A percentile compares a stretch with the other conserved stretches of the same genome.
Evolutionary conservation across 176 grass and related monocot species (phyloP).

Genomic region (Tillandsia fasciculata): DNA sequence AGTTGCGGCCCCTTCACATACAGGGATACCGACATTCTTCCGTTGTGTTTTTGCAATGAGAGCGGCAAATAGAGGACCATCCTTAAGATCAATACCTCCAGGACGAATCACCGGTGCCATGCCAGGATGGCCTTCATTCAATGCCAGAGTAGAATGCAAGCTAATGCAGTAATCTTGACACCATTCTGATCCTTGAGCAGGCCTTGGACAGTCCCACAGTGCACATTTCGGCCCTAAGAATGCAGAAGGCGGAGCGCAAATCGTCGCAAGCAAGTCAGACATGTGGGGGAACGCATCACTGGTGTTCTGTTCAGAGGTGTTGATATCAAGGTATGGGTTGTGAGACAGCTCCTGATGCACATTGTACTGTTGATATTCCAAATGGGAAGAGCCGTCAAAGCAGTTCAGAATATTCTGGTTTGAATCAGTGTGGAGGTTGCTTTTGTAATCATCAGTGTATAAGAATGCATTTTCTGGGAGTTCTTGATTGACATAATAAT

Average conservation of each 20-base stretch:
- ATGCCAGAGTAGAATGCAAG: constrained; percentile 65
- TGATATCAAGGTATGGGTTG: constrained; percentile 40
- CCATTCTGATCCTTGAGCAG: constrained; percentile 48
- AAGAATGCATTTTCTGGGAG: constrained; percentile 57
- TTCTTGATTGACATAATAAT: constrained; percentile 77
- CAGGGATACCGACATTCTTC: constrained; percentile 85
- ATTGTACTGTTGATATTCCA: constrained; percentile 68
- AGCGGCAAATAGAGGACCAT: constrained; percentile 73
- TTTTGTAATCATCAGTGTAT: constrained; percentile 55
- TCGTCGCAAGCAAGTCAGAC: constrained; percentile 68
- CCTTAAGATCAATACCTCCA: constrained; percentile 84
- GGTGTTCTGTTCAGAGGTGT: constrained; percentile 31
- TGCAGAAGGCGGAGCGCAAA: constrained; percentile 55
- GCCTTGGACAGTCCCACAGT: constrained; percentile 50
- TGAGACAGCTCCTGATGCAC: constrained; percentile 39
- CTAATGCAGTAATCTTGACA: constrained; percentile 67
- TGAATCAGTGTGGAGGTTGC: constrained; percentile 30
- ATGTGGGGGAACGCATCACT: constrained; percentile 43
- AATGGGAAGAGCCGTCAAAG: constrained; percentile 42
- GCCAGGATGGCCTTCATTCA: constrained; percentile 75
- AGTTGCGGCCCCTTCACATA: constrained; percentile 89
- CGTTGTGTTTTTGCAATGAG: constrained; percentile 69
- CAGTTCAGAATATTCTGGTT: constrained; percentile 41
- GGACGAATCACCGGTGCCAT: constrained; percentile 74
- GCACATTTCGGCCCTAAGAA: constrained; percentile 81